Conservation (phyloP, 306 rosid genomes). For the Quercus robur region DNA sequence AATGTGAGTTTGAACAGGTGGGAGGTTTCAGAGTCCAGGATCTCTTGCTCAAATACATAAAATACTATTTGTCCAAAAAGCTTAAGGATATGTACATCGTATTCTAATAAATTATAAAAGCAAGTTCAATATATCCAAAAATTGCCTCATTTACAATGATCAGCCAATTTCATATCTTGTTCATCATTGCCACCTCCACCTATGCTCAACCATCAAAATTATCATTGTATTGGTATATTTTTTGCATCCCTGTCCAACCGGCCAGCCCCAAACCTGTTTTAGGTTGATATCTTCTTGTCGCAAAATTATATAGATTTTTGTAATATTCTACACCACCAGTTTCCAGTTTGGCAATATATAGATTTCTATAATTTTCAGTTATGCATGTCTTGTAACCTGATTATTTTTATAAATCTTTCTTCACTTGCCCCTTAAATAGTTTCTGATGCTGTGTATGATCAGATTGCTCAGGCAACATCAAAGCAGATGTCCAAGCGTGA, state of each 20-base stretch:
- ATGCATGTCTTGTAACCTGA: not conserved
- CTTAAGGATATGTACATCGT: not conserved
- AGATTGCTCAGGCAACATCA: constrained; percentile 99
- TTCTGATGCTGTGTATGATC: not conserved
- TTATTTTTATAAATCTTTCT: not conserved
- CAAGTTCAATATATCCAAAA: not conserved
- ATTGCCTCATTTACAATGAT: not conserved
- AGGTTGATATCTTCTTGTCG: not conserved
- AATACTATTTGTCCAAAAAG: not conserved
- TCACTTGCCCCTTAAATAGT: not conserved
- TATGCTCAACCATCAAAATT: too few species aligned
- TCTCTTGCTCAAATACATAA: not conserved
- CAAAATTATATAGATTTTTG: not conserved
- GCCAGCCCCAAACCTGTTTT: not conserved
- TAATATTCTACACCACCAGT: not conserved
- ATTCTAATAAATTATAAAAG: not conserved
- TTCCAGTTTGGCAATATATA: not conserved
- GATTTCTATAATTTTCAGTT: not conserved
- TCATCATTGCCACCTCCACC: not conserved
- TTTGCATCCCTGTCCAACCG: not conserved
- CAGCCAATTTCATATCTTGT: not conserved
- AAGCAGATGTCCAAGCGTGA: constrained; percentile 94
- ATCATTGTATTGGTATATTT: too few species aligned
- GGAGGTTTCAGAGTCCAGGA: not conserved
- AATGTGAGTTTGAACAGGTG: not conserved